Conservation (phyloP, 23 red algal genomes). For the Chondrus crispus region DNA sequence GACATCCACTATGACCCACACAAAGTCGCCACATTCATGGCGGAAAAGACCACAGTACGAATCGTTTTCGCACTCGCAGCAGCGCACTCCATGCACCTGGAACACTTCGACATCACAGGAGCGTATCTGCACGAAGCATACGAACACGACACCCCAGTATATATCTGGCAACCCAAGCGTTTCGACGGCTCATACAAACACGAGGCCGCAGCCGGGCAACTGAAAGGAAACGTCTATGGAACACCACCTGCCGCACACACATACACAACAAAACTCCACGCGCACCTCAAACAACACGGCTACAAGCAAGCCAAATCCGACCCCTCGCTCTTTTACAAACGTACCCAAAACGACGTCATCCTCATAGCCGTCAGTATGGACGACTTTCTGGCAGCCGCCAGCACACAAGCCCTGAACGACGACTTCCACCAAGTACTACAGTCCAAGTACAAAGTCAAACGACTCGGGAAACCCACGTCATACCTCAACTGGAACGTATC, state of each 20-base stretch:
- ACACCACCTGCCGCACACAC: background rate
- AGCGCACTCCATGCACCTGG: background rate
- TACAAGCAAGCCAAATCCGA: too few species aligned
- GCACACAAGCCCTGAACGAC: background rate
- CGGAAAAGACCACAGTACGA: background rate
- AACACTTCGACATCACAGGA: conserved; percentile 29
- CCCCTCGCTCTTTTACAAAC: background rate
- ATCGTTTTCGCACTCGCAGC: conserved; percentile 6
- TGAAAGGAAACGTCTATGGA: background rate
- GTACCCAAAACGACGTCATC: too few species aligned
- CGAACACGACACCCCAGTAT: background rate
- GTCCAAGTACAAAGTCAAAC: background rate
- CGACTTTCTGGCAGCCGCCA: conserved; percentile 8
- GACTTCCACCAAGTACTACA: background rate
- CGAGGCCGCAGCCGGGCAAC: background rate
- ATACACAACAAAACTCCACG: too few species aligned
- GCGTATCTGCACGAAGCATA: background rate
- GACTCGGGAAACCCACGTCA: background rate
- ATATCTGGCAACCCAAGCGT: background rate
- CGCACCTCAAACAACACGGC: too few species aligned
- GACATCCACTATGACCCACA: conserved; percentile 28
- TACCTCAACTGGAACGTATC: background rate
- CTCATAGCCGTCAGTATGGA: background rate
- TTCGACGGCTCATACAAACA: background rate
- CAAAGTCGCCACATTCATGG: conserved; percentile 5